Base-by-base conservation (phyloP, 2,329 filamentous ascomycete species). In the Monosporascus sp. region DNA sequence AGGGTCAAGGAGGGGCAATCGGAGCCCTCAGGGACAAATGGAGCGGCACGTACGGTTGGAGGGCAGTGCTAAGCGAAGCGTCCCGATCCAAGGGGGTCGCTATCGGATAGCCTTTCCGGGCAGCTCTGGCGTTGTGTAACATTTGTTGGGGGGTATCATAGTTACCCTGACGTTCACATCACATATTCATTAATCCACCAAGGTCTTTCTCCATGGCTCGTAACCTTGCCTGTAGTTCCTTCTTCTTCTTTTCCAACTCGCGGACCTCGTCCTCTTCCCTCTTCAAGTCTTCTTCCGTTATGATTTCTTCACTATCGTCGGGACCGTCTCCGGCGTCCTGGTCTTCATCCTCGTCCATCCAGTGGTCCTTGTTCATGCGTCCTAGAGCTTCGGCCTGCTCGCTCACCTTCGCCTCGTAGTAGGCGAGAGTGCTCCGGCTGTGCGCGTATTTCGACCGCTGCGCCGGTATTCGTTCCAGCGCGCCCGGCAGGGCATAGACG, bases 401-500 rank as follows among this genome's bases (percentile, higher is more conserved):
- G 7, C 84, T 81, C 2, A 97, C 89, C 52, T 86, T 85, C 14
- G 79, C 78, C 72, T 97, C 92, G 63, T 96, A 91, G 62, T 90
- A 88, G 11, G 81, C 82, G 63, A 94, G 77, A 22, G 91, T 96
- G 48, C 84, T 84, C 35, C 78, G 78, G 55, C 94, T 80, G 63
- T 89, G 80, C 40, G 82, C 78, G 69, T 93, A 82, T 63, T 89
- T 85, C 51, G 81, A 80, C 55, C 91, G 80, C 65, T 96, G 78
- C 41, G 78, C 77, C 0, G 84, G 76, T 60, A 97, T 95, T 57
- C 86, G 82, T 64, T 96, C 90, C 17, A 80, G 70, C 5, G 89
- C 90, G 5, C 91, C 92, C 0, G 88, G 81, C 27, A 96, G 80
- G 37, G 90, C 87, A 67, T 97, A 97, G 27, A 97, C 92, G 45